Base-by-base conservation (phyloP, 441 rosid genomes). In the Populus trichocarpa region DNA sequence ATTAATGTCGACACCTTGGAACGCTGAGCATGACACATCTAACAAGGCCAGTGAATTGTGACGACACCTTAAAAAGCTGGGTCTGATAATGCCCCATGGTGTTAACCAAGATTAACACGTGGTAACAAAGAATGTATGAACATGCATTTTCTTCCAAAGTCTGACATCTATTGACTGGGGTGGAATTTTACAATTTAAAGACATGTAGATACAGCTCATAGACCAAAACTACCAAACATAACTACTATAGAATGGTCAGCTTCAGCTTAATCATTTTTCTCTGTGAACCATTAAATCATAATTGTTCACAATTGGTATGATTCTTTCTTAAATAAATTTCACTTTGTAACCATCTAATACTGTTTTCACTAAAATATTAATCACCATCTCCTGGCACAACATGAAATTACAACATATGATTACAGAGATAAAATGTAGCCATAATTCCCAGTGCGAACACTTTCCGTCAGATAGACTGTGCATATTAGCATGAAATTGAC, bases 81-180 rank as follows among this genome's bases (percentile, higher is more conserved):
- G 11, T 28, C 35, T 18, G 10, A 50, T 50, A 18, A 30, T n/a
- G 65, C 26, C 40, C 26, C 36, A 53, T 9, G 10, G 23, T 22
- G 33, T 14, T 7, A 73, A 6, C 5, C n/a, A 42, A 71, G n/a
- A 73, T 73, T 46, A 30, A 46, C 40, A 12, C 20, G 22, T 36
- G 36, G 30, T 23, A 63, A 30, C 36, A 53, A 6, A 1, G 23
- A 16, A 36, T 61, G n/a, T 35, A 8, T 10, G 25, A 73, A 2
- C 76, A 36, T 22, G 69, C 76, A 72, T 59, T 72, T 69, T 72
- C 30, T 22, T 46, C 75, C 63, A 20, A n/a, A 59, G 75, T 13
- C 25, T 50, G 59, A 50, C 59, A 50, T 50, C 8, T 50, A 50
- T 42, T 42, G 53, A 11, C 8, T 50, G 59, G 59, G 59, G 59